These are phyloP conservation scores for Lentinula raphanica DNA, from an alignment of 768 basidiomycete species.

Conservation along the genomic window DNA sequence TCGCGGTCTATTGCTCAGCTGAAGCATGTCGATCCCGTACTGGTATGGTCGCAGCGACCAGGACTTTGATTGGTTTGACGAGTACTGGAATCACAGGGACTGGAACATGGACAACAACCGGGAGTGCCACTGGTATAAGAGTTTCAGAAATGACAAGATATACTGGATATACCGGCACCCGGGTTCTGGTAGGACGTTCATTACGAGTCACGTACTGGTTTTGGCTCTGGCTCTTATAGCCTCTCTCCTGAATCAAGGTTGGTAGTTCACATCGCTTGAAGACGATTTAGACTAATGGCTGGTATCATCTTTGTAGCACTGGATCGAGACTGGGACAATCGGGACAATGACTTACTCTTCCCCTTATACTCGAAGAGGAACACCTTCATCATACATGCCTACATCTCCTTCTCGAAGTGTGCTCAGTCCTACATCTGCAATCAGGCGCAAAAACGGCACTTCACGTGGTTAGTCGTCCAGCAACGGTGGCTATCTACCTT, in stretches of 20 bases:
- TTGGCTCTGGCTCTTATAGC: neutral
- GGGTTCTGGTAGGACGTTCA: neutral
- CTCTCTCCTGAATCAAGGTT: constrained; percentile 5
- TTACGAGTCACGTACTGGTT: constrained; percentile 6
- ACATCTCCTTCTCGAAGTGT: constrained; percentile 45
- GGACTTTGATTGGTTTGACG: constrained; percentile 7
- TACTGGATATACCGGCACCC: constrained; percentile 5
- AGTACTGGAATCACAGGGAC: neutral
- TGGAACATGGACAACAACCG: neutral
- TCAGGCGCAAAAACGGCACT: constrained; percentile 44
- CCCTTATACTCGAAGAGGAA: constrained; percentile 11
- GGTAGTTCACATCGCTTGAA: neutral
- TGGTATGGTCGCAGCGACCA: neutral
- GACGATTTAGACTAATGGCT: neutral
- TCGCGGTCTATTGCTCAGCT: constrained; percentile 6
- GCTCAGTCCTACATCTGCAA: constrained; percentile 53
- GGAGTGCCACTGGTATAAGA: neutral
- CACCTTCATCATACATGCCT: constrained; percentile 26
- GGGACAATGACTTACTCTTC: constrained; percentile 9
- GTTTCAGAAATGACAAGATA: neutral
- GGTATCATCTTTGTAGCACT: neutral
- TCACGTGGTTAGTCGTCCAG: constrained; percentile 29
- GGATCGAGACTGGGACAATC: neutral
- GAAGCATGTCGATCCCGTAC: constrained; percentile 3
- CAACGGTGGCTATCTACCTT: constrained; percentile 15